Base-by-base conservation (phyloP, 23 red algal species). In the Cyanidiococcus yangmingshanensis region DNA sequence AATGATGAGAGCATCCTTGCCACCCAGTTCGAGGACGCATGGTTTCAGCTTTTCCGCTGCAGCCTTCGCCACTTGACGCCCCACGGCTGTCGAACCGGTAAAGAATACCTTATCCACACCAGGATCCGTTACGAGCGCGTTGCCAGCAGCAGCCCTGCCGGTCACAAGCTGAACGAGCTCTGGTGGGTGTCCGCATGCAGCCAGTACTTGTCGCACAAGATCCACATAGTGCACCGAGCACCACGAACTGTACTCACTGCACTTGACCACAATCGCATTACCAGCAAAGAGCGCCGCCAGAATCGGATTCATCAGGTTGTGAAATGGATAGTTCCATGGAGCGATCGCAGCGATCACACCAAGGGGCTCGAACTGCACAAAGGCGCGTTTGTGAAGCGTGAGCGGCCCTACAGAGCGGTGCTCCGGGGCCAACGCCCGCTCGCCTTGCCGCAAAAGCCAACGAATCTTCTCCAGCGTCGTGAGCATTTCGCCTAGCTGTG, bases 301-400 rank as follows among this genome's bases (percentile, higher is more conserved):
- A 21, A 91, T 77, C 0, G 93, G 87, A 67, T 97, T 97, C 50
- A 91, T 80, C 25, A 97, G 59, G 83, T 97, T 97, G 84, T 97
- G 93, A 3, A 97, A 76, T 0, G 93, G 93, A 68, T 97, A 97
- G 80, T 97, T 97, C 93, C 93, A 97, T 67, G 93, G 93, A 29
- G 87, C 88, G 37, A 97, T 90, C 1, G 93, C 93, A 27, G 68
- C 93, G 74, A 97, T 90, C 0, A 97, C 93, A 32, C 93, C 93
- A 26, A 97, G 82, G 35, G 93, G 93, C 76, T 84, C 82, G 67
- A 79, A 97, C 76, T 97, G 68, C 29, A 97, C 84, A 24, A 31
- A 68, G 27, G 88, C 93, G 27, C 34, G 83, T 38, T 87, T 86
- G 39, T 97, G 89, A 26, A 80, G 58, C 1, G 86, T 97, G 40